Conservation (phyloP, 495 filamentous ascomycete species). For the Penicillium waksmanii region DNA sequence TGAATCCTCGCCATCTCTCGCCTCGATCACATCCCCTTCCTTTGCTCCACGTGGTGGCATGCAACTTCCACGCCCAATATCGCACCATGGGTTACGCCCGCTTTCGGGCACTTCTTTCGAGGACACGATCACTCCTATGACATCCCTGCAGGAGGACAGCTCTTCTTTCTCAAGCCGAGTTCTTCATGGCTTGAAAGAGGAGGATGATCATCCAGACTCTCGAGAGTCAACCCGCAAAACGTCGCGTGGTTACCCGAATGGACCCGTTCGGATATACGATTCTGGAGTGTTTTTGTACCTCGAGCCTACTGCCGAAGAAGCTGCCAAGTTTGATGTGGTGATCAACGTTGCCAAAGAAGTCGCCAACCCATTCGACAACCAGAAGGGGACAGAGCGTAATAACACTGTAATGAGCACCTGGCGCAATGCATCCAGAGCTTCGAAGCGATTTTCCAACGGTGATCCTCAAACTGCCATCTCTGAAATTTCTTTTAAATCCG, state of each 20-base stretch:
- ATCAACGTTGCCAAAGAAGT: slow-evolving; percentile 97
- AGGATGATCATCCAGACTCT: slow-evolving; percentile 76
- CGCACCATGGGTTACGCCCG: slow-evolving; percentile 37
- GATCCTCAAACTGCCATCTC: slow-evolving; percentile 73
- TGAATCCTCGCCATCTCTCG: slow-evolving; percentile 69
- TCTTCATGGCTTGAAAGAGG: slow-evolving; percentile 62
- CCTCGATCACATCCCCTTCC: slow-evolving; percentile 59
- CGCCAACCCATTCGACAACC: slow-evolving; percentile 72
- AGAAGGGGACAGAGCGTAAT: slow-evolving; percentile 32
- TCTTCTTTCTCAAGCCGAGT: slow-evolving; percentile 27
- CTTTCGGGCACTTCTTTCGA: slow-evolving; percentile 27
- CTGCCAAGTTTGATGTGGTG: slow-evolving; percentile 84
- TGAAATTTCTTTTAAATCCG: slow-evolving; percentile 71
- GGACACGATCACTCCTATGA: slow-evolving; percentile 34
- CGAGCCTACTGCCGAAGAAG: slow-evolving; percentile 86
- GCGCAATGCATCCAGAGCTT: slow-evolving; percentile 38
- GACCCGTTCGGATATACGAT: slow-evolving; percentile 89
- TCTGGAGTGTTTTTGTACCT: slow-evolving; percentile 91
- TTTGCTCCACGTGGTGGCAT: slow-evolving; percentile 65
- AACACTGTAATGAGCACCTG: slow-evolving; percentile 47
- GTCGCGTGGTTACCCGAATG: slow-evolving; percentile 87
- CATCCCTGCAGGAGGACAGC: slow-evolving; percentile 29
- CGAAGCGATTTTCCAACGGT: slow-evolving; percentile 49
- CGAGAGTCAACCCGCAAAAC: slow-evolving; percentile 63
- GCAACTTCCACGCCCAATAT: slow-evolving; percentile 59